Evolutionary conservation across 2,329 filamentous ascomycete genomes (phyloP).

Genomic region (Periconia digitata): DNA sequence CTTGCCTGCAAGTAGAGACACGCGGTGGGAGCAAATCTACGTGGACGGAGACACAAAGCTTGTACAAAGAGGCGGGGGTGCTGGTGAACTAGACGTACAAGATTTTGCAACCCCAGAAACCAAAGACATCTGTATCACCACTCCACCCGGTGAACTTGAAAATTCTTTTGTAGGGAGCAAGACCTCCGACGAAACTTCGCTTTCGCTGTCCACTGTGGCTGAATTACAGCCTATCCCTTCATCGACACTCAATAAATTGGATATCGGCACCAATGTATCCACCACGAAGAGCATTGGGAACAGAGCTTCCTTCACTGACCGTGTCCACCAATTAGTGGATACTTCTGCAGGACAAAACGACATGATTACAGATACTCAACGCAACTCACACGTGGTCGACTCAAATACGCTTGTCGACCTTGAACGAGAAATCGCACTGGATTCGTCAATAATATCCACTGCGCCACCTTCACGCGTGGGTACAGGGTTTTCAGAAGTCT

Average conservation of each 20-base stretch:
- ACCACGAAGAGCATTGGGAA: conserved; percentile 13
- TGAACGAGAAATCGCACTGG: conserved; percentile 33
- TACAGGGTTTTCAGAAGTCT: conserved; percentile 27
- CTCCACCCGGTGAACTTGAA: conserved; percentile 34
- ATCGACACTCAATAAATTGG: conserved; percentile 1
- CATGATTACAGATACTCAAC: neutral
- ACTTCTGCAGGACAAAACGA: neutral
- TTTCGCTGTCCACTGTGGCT: conserved; percentile 24
- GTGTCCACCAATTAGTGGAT: conserved; percentile 32
- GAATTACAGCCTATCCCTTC: conserved; percentile 22
- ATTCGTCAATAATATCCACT: conserved; percentile 27
- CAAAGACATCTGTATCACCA: conserved; percentile 40
- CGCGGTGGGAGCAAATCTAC: conserved; percentile 43
- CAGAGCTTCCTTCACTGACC: conserved; percentile 38
- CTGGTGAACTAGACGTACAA: conserved; percentile 29
- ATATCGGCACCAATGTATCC: conserved; percentile 13
- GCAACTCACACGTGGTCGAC: conserved; percentile 19
- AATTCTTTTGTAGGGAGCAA: conserved; percentile 28
- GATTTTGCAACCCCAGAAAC: conserved; percentile 35
- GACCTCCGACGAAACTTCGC: conserved; percentile 25
- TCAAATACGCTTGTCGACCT: conserved; percentile 29
- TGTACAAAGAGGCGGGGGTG: conserved; percentile 34
- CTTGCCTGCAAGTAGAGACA: conserved; percentile 36
- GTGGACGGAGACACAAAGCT: conserved; percentile 42
- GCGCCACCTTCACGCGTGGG: conserved; percentile 25